Conservation (phyloP, 2,329 filamentous ascomycete species). For the Triangularia setosa region DNA sequence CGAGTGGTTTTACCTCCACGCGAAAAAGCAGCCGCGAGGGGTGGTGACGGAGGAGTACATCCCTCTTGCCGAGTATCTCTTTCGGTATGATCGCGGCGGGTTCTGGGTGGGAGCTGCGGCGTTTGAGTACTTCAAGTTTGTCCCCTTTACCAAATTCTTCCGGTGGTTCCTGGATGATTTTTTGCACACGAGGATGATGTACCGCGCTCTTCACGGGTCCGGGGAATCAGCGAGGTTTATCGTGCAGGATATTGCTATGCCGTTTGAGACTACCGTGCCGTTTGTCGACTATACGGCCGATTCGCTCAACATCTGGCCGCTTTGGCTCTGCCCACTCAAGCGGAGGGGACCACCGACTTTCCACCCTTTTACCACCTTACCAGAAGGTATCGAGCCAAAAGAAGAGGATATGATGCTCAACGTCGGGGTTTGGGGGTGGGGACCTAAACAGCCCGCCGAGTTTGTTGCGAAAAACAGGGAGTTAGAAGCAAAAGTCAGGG, state of each 20-base stretch:
- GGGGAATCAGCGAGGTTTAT: slow-evolving; percentile 62
- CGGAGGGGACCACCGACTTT: slow-evolving; percentile 49
- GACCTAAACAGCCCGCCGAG: slow-evolving; percentile 50
- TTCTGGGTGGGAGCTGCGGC: slow-evolving; percentile 69
- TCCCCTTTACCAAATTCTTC: slow-evolving; percentile 62
- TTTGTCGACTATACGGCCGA: slow-evolving; percentile 54
- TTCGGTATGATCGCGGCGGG: slow-evolving; percentile 70
- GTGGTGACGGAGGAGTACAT: slow-evolving; percentile 48
- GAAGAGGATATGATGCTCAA: slow-evolving; percentile 48
- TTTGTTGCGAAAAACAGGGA: slow-evolving; percentile 68
- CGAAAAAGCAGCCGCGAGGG: slow-evolving; percentile 32
- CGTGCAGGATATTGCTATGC: slow-evolving; percentile 63
- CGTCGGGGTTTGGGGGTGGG: slow-evolving; percentile 76
- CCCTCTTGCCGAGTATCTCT: slow-evolving; percentile 68
- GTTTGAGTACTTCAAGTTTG: slow-evolving; percentile 61
- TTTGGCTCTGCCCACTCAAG: slow-evolving; percentile 57
- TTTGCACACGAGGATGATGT: slow-evolving; percentile 69
- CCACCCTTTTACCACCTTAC: slow-evolving; percentile 47
- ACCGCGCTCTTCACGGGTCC: slow-evolving; percentile 65
- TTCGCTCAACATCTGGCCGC: slow-evolving; percentile 53
- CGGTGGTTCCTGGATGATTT: slow-evolving; percentile 70
- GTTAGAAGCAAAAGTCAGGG: slow-evolving; percentile 64
- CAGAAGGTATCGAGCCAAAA: slow-evolving; percentile 20
- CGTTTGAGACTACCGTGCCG: slow-evolving; percentile 48
- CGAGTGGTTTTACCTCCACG: slow-evolving; percentile 76